These are phyloP conservation scores for Phytophthora chlamydospora DNA, from an alignment of 352 stramenopile genomes.

Conservation along the genomic window DNA sequence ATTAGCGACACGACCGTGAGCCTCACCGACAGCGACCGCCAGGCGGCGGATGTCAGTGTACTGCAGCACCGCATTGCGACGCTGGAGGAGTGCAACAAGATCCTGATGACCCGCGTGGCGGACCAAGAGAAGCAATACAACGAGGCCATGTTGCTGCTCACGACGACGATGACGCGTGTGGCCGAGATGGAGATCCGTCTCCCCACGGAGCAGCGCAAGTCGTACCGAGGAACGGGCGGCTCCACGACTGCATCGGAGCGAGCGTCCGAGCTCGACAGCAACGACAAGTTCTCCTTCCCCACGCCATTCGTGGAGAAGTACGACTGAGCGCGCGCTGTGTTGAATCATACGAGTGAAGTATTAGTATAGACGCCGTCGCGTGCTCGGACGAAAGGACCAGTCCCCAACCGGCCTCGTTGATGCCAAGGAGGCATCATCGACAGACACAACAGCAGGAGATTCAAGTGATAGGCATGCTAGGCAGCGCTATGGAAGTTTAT, in stretches of 20 bases:
- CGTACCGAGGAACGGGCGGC: conserved; percentile 46
- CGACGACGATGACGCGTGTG: conserved; percentile 85
- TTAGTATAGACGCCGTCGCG: conserved; percentile 36
- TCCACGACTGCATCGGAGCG: conserved; percentile 59
- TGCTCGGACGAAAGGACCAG: conserved; percentile 17
- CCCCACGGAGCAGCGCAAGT: conserved; percentile 53
- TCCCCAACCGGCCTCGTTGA: conserved; percentile 21
- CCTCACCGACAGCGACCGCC: conserved; percentile 48
- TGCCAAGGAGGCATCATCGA: conserved; percentile 24
- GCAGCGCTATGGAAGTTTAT: conserved; percentile 35
- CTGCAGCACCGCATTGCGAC: conserved; percentile 60
- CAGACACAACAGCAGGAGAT: conserved; percentile 22
- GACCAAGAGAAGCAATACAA: conserved; percentile 89
- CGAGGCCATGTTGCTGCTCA: conserved; percentile 85
- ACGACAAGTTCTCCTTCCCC: conserved; percentile 58
- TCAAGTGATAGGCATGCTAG: conserved; percentile 18
- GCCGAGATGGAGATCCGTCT: conserved; percentile 83
- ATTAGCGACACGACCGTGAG: conserved; percentile 66
- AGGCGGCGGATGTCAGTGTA: conserved; percentile 49
- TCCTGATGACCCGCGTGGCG: conserved; percentile 64
- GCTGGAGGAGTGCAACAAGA: conserved; percentile 80
- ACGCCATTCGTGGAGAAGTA: conserved; percentile 72
- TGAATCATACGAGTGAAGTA: conserved; percentile 38
- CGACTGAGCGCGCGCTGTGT: conserved; percentile 33
- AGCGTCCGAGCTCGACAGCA: conserved; percentile 47